Evolutionary conservation across 2,329 filamentous ascomycete species (phyloP), one percentile per base, ranked within the genome.

Genomic region (Aspergillaceae sp.): DNA sequence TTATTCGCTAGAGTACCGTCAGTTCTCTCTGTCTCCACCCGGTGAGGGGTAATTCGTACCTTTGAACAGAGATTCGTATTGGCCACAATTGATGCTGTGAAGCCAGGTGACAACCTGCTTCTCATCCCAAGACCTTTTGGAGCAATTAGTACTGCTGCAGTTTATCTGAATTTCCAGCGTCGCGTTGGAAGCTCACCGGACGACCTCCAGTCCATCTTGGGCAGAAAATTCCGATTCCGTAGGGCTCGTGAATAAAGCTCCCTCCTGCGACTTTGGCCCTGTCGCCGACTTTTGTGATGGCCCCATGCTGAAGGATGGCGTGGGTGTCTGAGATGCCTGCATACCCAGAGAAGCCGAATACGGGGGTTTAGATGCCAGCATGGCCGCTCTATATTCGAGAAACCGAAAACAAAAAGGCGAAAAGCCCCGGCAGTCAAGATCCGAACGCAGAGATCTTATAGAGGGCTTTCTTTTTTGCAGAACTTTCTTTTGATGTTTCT

Each of bases 31-130:
- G 19, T 26, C 19, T 19, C 19, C 19, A 19, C 19, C 19, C 19
- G 19, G 19, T 19, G 19, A 19, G 19, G 19, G 19, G 19, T 19
- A 19, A 19, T 19, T 19, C 19, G 33, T 68, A 78, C 77, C 71
- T 83, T 69, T 86, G 69, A 96, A 96, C 28, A 95, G 69, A 60
- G 86, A 83, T 64, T 95, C 89, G 69, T 98, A 97, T 63, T 97
- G 89, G 56, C 84, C 83, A 63, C 90, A 97, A 62, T 94, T 91
- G 63, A 98, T 90, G 57, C 82, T 89, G 59, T 83, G 79, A 52
- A 98, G 76, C 78, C 94, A 98, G 43, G 95, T 87, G 61, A 86
- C 86, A 29, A 98, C 92, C 55, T 83, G 83, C 55, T 90, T 85
- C 71, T 97, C 92, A 62, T 91, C 84, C 91, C 91, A 97, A 26